Base-by-base conservation (phyloP, 225 moss, liverwort and hornwort genomes). In the Physcomitrium patens region DNA sequence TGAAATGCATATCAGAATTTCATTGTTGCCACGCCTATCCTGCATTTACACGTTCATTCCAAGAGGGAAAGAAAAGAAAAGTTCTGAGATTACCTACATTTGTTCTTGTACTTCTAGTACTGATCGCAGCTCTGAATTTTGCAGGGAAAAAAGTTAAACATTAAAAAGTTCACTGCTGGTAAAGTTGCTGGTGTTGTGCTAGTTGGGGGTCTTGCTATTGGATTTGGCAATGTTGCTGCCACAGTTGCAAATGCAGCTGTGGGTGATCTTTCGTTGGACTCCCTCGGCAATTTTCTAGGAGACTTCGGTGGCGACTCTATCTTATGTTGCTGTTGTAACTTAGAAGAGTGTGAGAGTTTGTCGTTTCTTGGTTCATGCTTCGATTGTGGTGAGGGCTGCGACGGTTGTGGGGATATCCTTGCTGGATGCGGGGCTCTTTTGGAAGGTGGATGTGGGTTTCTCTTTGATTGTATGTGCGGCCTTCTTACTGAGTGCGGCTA, bases 181-280 rank as follows among this genome's bases (percentile, higher is more conserved):
- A 86, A 81, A 82, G 83, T 67, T 31, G 86, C 81, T 23, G 89
- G 81, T 12, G 73, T 89, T 2, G 86, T 71, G 55, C 75, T 89
- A 62, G 82, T 86, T 28, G 89, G 86, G 16, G 86, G 89, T 1
- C 48, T 89, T 65, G 86, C 77, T 0, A 82, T 89, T 53, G 89
- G 86, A 20, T 89, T 89, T 27, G 89, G 89, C 63, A 89, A 86
- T 55, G 72, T 89, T 20, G 86, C 89, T 13, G 89, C 89, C 4
- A 89, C 89, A 1, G 64, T 74, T 4, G 82, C 86, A 12, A 89
- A 89, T 48, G 77, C 84, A 1, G 81, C 80, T 9, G 79, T 84
- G 3, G 84, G 79, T 0, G 86, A 79, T 2, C 23, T 78, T 11
- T 23, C 82, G 64, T 81, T 67, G 4, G 83, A 82, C 20, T 61